Evolutionary conservation across 208 protist genomes (phyloP).

Genomic region (Trypanosoma mega): DNA sequence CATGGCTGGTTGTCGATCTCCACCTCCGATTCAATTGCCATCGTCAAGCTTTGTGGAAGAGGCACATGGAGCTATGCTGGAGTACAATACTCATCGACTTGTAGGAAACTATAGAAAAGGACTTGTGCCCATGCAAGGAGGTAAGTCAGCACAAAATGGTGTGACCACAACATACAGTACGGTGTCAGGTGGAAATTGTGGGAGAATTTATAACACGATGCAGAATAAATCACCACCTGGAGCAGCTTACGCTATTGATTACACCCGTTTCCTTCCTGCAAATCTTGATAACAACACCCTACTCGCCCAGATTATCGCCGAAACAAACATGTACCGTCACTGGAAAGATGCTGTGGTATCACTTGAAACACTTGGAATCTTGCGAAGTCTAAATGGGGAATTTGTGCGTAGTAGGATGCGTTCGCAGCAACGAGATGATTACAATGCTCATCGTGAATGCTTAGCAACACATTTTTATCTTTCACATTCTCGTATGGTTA

Average conservation of each 20-base stretch:
- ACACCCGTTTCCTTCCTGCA: conserved; percentile 38
- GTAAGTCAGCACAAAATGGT: too few species aligned
- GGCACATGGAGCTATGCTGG: conserved; percentile 46
- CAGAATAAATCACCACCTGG: neutral
- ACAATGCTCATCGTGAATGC: neutral
- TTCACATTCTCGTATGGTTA: conserved; percentile 34
- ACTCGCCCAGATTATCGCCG: conserved; percentile 37
- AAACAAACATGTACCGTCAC: conserved; percentile 57
- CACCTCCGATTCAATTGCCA: neutral
- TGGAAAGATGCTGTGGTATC: conserved; percentile 44
- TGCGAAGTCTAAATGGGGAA: conserved; percentile 33
- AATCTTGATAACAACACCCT: conserved; percentile 43
- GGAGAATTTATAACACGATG: too few species aligned
- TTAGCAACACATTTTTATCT: conserved; percentile 35
- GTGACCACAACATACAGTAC: neutral
- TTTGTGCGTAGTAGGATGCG: conserved; percentile 15
- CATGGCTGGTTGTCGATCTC: neutral
- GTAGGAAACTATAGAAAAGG: conserved; percentile 55
- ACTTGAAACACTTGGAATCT: conserved; percentile 44
- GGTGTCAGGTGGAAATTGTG: neutral
- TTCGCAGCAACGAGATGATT: conserved; percentile 6
- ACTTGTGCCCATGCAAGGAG: conserved; percentile 12
- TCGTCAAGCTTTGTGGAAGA: conserved; percentile 17
- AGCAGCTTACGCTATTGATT: conserved; percentile 32
- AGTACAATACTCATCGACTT: conserved; percentile 43